These are phyloP conservation scores for Diaporthe aspalathi DNA, from an alignment of 2,329 filamentous ascomycete species.

Conservation along the genomic window DNA sequence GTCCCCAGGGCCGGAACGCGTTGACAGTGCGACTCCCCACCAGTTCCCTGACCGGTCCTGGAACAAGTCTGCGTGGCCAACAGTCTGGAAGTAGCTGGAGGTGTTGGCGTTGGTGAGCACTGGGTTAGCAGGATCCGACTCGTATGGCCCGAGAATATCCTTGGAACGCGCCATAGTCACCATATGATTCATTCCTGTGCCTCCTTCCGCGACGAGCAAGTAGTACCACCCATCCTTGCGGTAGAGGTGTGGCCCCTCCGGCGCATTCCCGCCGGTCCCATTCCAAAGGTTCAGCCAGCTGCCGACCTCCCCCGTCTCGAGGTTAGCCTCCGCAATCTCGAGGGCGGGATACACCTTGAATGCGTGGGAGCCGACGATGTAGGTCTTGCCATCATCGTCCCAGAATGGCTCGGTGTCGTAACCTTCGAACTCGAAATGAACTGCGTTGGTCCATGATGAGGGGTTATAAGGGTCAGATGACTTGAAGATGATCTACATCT, in stretches of 20 bases:
- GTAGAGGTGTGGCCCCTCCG: conserved; percentile 68
- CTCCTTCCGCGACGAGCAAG: conserved; percentile 63
- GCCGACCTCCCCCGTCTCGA: conserved; percentile 54
- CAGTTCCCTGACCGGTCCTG: conserved; percentile 57
- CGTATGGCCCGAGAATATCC: conserved; percentile 57
- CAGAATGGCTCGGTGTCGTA: conserved; percentile 68
- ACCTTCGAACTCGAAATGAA: conserved; percentile 60
- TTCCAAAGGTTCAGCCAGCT: conserved; percentile 58
- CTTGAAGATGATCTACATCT: conserved; percentile 56
- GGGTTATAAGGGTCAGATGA: conserved; percentile 55
- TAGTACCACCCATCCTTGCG: conserved; percentile 64
- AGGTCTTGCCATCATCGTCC: conserved; percentile 65
- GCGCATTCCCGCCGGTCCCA: conserved; percentile 56
- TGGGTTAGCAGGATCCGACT: conserved; percentile 56
- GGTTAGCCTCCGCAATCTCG: conserved; percentile 52
- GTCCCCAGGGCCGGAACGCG: conserved; percentile 53
- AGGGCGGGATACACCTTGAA: conserved; percentile 55
- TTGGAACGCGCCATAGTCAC: conserved; percentile 59
- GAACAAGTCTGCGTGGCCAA: conserved; percentile 69
- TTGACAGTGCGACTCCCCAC: conserved; percentile 56
- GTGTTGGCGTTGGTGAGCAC: conserved; percentile 59
- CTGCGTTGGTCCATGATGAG: conserved; percentile 58
- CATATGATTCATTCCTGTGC: conserved; percentile 61
- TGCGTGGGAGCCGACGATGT: conserved; percentile 57
- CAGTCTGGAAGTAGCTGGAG: conserved; percentile 60